Base-by-base conservation (phyloP, 2,329 filamentous ascomycete species). In the Cryphonectria japonica region DNA sequence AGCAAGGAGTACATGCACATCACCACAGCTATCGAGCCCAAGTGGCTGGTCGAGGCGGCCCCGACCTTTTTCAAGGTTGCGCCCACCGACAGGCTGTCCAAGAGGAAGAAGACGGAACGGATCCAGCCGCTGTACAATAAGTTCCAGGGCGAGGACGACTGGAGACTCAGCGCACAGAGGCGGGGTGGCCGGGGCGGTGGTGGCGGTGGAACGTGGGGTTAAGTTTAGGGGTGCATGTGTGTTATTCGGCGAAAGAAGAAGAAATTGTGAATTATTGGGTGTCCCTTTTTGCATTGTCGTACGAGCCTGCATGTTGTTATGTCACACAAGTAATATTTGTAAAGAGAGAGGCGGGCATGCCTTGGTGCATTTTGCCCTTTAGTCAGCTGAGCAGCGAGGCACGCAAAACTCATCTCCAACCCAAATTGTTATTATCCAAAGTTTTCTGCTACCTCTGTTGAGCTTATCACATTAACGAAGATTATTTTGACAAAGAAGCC, bases 61-160 rank as follows among this genome's bases (percentile, higher is more conserved):
- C 96, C 97, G 13, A 98, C 94, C 0, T 99, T 98, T 85, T 99
- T 98, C 89, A 97, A 97, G 87, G 94, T 98, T 5, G 95, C 96
- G 26, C 91, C 93, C 0, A 95, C 92, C 50, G 94, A 98, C 79
- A 86, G 89, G 69, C 82, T 99, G 77, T 95, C 92, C 74, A 98
- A 97, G 87, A 85, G 96, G 78, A 96, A 97, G 88, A 92, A 93
- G 85, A 93, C 93, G 0, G 96, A 99, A 86, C 87, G 95, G 70
- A 98, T 99, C 69, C 93, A 97, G 84, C 96, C 96, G 60, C 82
- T 99, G 82, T 94, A 98, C 80, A 98, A 98, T 80, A 92, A 95
- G 79, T 98, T 93, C 82, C 92, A 91, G 2, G 92, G 91, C 2
- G 95, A 97, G 79, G 95, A 99, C 79, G 96, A 98, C 79, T 99